Percentiles rank a stretch among this genome's conserved stretches.
Conservation (phyloP, 768 basidiomycete species). For the Mycena metata region DNA sequence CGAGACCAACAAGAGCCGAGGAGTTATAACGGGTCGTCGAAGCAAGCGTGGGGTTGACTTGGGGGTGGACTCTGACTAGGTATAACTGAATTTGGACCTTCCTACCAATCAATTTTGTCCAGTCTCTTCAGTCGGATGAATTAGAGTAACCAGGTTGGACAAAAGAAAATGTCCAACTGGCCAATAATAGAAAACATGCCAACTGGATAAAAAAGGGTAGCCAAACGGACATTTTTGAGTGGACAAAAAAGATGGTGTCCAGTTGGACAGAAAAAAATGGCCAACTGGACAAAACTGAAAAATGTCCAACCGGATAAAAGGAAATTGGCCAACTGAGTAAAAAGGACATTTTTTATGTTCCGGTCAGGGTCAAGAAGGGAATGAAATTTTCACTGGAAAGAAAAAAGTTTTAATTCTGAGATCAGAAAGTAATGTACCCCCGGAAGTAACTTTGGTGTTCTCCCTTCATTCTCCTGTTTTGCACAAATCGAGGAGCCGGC, state of each 20-base stretch:
- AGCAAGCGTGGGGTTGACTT: neutral
- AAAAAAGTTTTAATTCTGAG: neutral
- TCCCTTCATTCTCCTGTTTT: no score
- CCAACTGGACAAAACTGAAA: neutral
- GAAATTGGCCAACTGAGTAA: neutral
- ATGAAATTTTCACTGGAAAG: neutral
- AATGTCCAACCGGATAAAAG: neutral
- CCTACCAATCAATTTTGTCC: no score
- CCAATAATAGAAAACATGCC: no score
- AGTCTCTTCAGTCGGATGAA: no score
- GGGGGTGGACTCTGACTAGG: no score
- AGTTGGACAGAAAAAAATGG: neutral
- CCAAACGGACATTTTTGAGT: no score
- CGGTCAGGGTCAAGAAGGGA: neutral
- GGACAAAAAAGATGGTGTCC: no score
- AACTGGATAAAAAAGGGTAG: no score
- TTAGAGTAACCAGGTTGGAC: no score
- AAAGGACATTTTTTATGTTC: neutral
- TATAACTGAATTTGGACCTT: no score
- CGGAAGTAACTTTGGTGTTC: no score
- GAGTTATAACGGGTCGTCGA: neutral
- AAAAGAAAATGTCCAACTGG: neutral
- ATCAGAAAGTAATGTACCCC: no score
- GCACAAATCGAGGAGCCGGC: neutral
- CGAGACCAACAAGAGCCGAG: slow-evolving; percentile 2